These are phyloP conservation scores for Candolleomyces efflorescens DNA, from an alignment of 768 basidiomycete genomes.

Conservation along the genomic window DNA sequence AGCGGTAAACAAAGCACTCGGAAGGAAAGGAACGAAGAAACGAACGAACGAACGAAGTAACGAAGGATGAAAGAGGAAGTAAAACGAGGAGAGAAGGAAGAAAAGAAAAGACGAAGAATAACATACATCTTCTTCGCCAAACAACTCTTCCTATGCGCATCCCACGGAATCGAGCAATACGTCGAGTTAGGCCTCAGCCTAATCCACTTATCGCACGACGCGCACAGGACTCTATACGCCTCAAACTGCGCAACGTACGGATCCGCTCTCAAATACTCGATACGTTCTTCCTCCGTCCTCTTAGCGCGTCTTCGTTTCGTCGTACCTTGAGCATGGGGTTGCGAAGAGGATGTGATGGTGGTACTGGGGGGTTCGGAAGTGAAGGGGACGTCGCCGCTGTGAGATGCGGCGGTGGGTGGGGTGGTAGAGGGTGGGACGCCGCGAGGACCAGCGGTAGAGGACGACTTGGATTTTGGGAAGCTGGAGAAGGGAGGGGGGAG, in stretches of 20 bases:
- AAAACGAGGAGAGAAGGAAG: not conserved
- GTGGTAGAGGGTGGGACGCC: no score
- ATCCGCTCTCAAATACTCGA: conserved; percentile 63
- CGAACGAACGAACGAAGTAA: no score
- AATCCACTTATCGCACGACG: conserved; percentile 74
- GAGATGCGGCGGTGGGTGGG: conserved; percentile 8
- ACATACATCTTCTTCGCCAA: conserved; percentile 72
- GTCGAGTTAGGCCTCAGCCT: conserved; percentile 82
- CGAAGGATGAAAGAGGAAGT: conserved; percentile 16
- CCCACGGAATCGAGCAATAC: conserved; percentile 87
- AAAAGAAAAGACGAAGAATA: not conserved
- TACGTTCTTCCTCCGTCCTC: conserved; percentile 73
- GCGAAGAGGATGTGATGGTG: no score
- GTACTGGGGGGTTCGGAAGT: no score
- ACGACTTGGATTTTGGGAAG: no score
- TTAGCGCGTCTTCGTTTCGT: conserved; percentile 70
- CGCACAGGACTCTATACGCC: conserved; percentile 75
- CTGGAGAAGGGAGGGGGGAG: no score
- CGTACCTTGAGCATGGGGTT: no score
- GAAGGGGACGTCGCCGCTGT: no score
- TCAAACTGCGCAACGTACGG: conserved; percentile 80
- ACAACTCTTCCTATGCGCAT: conserved; percentile 81
- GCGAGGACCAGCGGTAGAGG: no score
- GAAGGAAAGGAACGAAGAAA: no score
- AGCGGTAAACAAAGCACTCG: no score